phyloP scores from a whole-genome alignment of 345 rosid genomes.

The Zanthoxylum bungeanum region DNA sequence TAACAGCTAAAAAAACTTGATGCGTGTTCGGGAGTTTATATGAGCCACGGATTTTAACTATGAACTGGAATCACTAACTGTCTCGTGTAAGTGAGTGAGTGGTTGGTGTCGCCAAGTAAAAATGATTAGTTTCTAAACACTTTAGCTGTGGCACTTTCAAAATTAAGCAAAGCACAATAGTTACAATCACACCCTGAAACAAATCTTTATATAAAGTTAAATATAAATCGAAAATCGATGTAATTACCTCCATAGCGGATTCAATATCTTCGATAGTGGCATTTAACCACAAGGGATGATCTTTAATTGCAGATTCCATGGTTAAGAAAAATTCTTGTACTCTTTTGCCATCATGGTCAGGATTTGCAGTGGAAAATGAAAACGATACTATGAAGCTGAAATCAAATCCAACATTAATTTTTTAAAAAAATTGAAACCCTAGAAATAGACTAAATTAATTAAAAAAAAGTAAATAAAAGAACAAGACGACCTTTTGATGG shows the following conservation, averaged over 20 bases:
- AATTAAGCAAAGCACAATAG: background rate
- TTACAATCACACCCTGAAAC: background rate
- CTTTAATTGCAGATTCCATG: constrained; percentile 51
- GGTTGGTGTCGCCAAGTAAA: background rate
- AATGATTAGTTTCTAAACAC: background rate
- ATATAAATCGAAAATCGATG: too few species aligned
- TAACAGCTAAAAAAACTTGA: background rate
- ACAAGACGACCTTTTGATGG: constrained; percentile 54
- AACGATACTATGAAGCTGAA: constrained; percentile 61
- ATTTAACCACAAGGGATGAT: constrained; percentile 48
- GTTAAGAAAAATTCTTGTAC: constrained; percentile 46
- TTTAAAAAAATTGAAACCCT: background rate
- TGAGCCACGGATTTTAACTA: background rate
- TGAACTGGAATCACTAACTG: background rate
- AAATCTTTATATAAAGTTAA: background rate
- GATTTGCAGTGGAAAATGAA: constrained; percentile 42
- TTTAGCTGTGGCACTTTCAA: too few species aligned
- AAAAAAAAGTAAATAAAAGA: background rate
- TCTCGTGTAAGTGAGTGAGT: background rate
- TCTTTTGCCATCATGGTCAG: constrained; percentile 50
- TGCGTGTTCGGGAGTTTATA: background rate
- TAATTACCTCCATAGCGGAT: constrained; percentile 44
- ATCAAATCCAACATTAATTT: constrained; percentile 9
- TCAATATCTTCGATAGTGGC: constrained; percentile 45
- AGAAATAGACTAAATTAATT: background rate